Evolutionary conservation across 306 rosid species (phyloP), one percentile per base, ranked within the genome.

Genomic region (Acacia melanoxylon): DNA sequence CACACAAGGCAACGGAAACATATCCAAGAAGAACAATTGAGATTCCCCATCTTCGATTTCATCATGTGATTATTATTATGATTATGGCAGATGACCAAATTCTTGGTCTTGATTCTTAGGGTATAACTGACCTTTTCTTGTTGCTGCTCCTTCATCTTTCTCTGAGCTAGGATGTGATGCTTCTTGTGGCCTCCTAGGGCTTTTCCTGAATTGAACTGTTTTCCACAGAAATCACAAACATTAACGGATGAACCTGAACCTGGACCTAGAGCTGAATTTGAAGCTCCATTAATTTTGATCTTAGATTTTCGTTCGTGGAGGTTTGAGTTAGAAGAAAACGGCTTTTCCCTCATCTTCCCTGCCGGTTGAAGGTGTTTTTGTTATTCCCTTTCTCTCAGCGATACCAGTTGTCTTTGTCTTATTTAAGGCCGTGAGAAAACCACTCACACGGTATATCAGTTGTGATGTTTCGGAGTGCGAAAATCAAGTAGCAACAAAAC

Each of bases 181-280:
- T 80, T 76, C 46, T 81, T 83, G 73, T 86, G 86, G 10, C 86
- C 86, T 14, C 85, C 85, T 27, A 76, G 45, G 62, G 85, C 86
- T 63, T 76, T 83, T 20, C 86, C 86, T 4, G 66, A 63, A 3
- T 4, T 54, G 24, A 83, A 86, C 2, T 25, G 17, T 65, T 56
- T 83, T 22, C 72, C 68, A 17, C 89, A 86, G 8, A 81, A n/a
- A 29, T 80, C 56, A 29, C 89, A 86, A 20, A n/a, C 41, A 0
- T 71, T 65, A 1, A 56, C 1, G 1, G 11, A 6, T 58, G 66
- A 2, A 3, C 8, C 8, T 46, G 20, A 5, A 5, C 5, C 58
- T 25, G 22, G 0, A 31, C 35, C 35, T 3, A 31, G 4, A 31
- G 35, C 35, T 2, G 35, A 31, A 31, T 2, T 31, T 2, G 35